These are phyloP conservation scores for Suillus subalutaceus DNA, from an alignment of 768 basidiomycete genomes.

Conservation along the genomic window DNA sequence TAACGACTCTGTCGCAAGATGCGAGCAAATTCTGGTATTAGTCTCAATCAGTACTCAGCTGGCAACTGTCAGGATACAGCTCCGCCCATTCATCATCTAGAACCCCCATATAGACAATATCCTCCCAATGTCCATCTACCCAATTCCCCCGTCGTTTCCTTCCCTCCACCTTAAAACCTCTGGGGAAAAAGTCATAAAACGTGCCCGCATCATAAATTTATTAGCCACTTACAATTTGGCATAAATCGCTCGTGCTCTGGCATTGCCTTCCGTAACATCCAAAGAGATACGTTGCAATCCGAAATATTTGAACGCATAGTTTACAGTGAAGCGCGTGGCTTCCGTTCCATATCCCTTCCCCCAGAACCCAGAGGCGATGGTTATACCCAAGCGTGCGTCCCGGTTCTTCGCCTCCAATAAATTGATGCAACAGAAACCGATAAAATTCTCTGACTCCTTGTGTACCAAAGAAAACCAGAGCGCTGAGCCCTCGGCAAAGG, in stretches of 20 bases:
- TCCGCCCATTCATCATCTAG: conserved; percentile 35
- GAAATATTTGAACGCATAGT: conserved; percentile 37
- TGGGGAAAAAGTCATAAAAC: conserved; percentile 11
- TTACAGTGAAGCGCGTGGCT: conserved; percentile 36
- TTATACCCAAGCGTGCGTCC: conserved; percentile 29
- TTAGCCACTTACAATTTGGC: conserved; percentile 35
- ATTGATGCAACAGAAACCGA: conserved; percentile 27
- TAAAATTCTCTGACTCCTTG: conserved; percentile 19
- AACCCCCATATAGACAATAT: conserved; percentile 36
- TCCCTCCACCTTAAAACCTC: conserved; percentile 37
- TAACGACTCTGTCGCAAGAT: too few species aligned
- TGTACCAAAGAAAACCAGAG: conserved; percentile 25
- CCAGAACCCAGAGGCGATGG: conserved; percentile 28
- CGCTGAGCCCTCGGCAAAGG: conserved; percentile 7
- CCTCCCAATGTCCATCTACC: conserved; percentile 30
- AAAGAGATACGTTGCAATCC: conserved; percentile 42
- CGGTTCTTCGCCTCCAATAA: conserved; percentile 26
- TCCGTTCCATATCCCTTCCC: conserved; percentile 40
- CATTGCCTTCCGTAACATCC: conserved; percentile 37
- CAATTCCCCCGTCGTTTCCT: conserved; percentile 20
- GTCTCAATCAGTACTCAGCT: too few species aligned
- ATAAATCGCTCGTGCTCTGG: conserved; percentile 35
- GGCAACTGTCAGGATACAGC: background rate
- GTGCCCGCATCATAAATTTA: background rate
- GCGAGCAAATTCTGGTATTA: too few species aligned